phyloP scores from a whole-genome alignment of 1,284 basidiomycete species.

The Fomes fomentarius region DNA sequence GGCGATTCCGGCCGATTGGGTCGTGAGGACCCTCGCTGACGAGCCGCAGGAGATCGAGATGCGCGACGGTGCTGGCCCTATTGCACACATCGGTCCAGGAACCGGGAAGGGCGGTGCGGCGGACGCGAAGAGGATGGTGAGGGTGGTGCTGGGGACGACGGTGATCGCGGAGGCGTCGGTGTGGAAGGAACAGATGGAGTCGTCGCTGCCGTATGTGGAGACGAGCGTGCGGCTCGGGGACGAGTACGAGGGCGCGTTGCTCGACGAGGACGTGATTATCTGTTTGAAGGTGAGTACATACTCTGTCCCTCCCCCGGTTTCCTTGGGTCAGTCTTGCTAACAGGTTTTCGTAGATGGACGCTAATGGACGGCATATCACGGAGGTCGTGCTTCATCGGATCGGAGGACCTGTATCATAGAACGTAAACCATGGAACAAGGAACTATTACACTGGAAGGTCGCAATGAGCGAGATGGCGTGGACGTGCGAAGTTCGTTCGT shows the following conservation, averaged over 20 bases:
- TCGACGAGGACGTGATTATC: slow-evolving; percentile 53
- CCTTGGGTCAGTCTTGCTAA: no score
- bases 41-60: slow-evolving; percentile 17
- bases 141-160: slow-evolving; percentile 16
- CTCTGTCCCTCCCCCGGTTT: no score
- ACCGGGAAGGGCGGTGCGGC: no score
- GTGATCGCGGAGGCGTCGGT: slow-evolving; percentile 8
- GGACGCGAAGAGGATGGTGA: slow-evolving; percentile 4
- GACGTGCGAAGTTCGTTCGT: no score
- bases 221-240: slow-evolving; percentile 29
- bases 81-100: no score
- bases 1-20: not conserved
- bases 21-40: slow-evolving; percentile 7
- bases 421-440: no score
- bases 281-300: slow-evolving; percentile 41
- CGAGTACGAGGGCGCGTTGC: slow-evolving; percentile 43
- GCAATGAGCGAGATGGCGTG: no score
- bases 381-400: slow-evolving; percentile 20
- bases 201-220: slow-evolving; percentile 31
- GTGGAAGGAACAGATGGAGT: slow-evolving; percentile 17
- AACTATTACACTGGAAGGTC: no score
- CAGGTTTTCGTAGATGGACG: slow-evolving; percentile 23
- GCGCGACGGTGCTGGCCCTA: no score
- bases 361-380: slow-evolving; percentile 9
- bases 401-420: slow-evolving; percentile 12